Base-by-base conservation (phyloP, 768 basidiomycete species). In the Macrocybe gigantea region DNA sequence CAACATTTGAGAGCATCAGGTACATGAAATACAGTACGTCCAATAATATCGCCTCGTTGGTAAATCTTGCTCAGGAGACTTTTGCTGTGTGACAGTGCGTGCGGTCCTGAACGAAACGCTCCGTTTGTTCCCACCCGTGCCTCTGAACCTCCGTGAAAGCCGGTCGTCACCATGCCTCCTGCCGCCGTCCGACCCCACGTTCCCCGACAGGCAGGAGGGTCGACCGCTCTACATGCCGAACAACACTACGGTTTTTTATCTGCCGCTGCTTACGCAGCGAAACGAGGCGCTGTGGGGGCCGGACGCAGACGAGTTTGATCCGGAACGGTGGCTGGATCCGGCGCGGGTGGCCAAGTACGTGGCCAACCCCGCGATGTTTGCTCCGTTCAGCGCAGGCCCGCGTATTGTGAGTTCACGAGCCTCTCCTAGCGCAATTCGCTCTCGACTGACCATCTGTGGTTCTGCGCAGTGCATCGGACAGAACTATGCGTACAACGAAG, bases 91-190 rank as follows among this genome's bases (percentile, higher is more conserved):
- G 6, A 48, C 59, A 80, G 85, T 87, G 70, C 78, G 80, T 49
- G 86, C 86, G 8, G 84, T 89, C 34, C 77, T 91, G 37, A 85
- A 90, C 51, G 89, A 92, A 58, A 82, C 82, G 0, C 70, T 92
- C 15, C 74, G 88, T 12, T 66, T 92, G 1, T 92, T 83, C 65
- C 88, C 88, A 3, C 85, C 88, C 6, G 84, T 91, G 0, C 87
- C 88, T 6, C 64, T 87, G 37, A 89, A 88, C 56, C 67, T 79
- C 36, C 75, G 85, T 32, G 80, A 84, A 64, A 73, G 70, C 36
- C 75, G 83, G 38, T 55, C 67, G 1, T 56, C 63, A 3, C 61
- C 77, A 10, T 77, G 76, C 54, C 65, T 74, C 0, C 66, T 85
- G 7, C 83, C 82, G 5, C 66, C 62, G 2, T 66, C 78, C 11